Base-by-base conservation (phyloP, 75 land plant species). In the Larix kaempferi region DNA sequence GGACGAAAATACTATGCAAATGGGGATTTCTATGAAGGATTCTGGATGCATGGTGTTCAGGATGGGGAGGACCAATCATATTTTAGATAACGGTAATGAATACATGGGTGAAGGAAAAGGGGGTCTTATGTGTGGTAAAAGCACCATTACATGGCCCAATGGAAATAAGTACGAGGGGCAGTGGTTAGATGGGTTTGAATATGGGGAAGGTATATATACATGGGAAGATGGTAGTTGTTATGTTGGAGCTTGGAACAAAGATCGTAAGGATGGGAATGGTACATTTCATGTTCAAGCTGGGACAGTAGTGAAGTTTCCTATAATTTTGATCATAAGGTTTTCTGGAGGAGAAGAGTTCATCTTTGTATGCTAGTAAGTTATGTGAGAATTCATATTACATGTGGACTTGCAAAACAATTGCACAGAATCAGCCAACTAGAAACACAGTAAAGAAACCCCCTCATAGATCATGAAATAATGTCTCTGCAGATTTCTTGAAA, bases 21-120 rank as follows among this genome's bases (percentile, higher is more conserved):
- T 65, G 94, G 94, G 3, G 94, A 92, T 84, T 78, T 78, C 60
- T 92, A 92, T 69, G 90, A 88, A 22, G 94, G 94, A 3, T 61
- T 67, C 19, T 92, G 94, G 94, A 81, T 84, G 29, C 79, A 83
- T 13, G 90, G 90, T 19, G 62, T 78, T 1, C 89, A 74, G 58
- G 90, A 92, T 5, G 94, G 94, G 29, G 73, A 77, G 16, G 94
- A 90, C 3, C 65, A 79, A 59, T 92, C n/a, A 92, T 74, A 81
- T 77, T 15, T 92, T 92, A 92, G 77, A 33, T 35, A 84, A 82
- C 81, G 94, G 92, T 56, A 88, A 89, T 71, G 77, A 85, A 63
- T 89, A 88, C 69, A 57, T 80, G 13, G 94, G 92, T 23, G 86
- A 88, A 17, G 89, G 92, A 90, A 81, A 71, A 61, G 77, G 63